These are phyloP conservation scores for Oleoguttula mirabilis DNA, from an alignment of 495 filamentous ascomycete species.

Conservation along the genomic window DNA sequence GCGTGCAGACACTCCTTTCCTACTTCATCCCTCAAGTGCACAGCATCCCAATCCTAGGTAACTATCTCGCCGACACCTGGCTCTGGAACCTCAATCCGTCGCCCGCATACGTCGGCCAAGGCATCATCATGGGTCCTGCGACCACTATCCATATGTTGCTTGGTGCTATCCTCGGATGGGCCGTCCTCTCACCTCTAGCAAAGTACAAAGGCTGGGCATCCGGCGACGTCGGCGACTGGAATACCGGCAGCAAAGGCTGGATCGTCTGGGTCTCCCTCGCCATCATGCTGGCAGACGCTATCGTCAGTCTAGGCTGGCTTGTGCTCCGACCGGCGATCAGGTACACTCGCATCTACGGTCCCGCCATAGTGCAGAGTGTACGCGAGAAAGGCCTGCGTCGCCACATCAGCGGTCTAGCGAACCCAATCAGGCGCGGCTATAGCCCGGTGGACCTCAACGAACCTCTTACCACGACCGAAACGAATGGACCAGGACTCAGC, in stretches of 20 bases:
- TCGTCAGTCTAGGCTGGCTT: conserved; percentile 78
- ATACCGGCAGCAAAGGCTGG: conserved; percentile 87
- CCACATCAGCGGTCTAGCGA: conserved; percentile 16
- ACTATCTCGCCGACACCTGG: conserved; percentile 63
- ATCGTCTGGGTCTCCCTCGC: conserved; percentile 92
- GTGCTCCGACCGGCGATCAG: conserved; percentile 48
- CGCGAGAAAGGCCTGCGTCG: conserved; percentile 25
- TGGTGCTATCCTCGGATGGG: conserved; percentile 86
- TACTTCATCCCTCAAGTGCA: conserved; percentile 85
- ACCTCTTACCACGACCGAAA: neutral
- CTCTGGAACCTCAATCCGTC: conserved; percentile 94
- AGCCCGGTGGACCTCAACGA: conserved; percentile 19
- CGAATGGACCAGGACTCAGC: neutral
- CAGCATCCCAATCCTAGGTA: conserved; percentile 73
- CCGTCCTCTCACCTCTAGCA: conserved; percentile 74
- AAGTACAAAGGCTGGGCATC: conserved; percentile 82
- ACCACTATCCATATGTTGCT: conserved; percentile 94
- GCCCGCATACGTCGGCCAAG: conserved; percentile 82
- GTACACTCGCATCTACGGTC: conserved; percentile 29
- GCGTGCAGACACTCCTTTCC: conserved; percentile 59
- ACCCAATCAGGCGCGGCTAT: conserved; percentile 22
- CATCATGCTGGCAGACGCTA: conserved; percentile 90
- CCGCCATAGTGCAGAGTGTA: conserved; percentile 17
- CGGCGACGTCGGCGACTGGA: conserved; percentile 76
- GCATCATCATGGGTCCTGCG: conserved; percentile 77